phyloP scores from a whole-genome alignment of 1,284 basidiomycete genomes.

The Leccinum fallax region DNA sequence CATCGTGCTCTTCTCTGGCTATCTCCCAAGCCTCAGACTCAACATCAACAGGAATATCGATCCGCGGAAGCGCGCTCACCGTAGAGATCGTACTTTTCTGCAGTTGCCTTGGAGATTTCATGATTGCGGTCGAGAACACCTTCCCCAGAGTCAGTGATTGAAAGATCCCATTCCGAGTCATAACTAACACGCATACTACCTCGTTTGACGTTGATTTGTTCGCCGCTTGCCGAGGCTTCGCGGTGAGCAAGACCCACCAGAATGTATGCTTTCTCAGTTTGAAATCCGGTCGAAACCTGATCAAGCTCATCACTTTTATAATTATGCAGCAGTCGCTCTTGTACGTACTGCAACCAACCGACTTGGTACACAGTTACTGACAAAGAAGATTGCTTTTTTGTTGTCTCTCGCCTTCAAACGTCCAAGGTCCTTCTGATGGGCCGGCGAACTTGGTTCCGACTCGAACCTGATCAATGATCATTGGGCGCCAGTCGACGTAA shows the following conservation, averaged over 20 bases:
- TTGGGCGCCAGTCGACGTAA: neutral
- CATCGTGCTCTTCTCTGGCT: neutral
- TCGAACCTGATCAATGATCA: too few relatives aligned
- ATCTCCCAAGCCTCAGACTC: neutral
- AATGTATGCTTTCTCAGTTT: neutral
- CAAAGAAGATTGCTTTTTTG: neutral
- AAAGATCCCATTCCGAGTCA: too few relatives aligned
- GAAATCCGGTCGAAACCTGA: neutral
- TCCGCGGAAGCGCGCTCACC: neutral
- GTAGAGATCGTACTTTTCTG: neutral
- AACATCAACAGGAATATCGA: neutral
- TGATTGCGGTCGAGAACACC: neutral
- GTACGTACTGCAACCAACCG: neutral
- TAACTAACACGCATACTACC: neutral
- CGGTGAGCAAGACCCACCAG: neutral
- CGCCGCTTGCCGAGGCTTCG: neutral
- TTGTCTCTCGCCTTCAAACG: neutral
- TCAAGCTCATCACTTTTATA: neutral
- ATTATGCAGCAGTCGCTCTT: neutral
- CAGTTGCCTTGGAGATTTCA: neutral
- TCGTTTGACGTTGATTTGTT: neutral
- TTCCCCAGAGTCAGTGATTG: neutral
- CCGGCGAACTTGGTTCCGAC: too few relatives aligned
- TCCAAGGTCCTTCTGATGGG: neutral
- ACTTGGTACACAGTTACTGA: neutral